Percentiles rank a stretch among this genome's conserved stretches.
phyloP scores from a whole-genome alignment of 495 filamentous ascomycete species.

The Podospora appendiculata region DNA sequence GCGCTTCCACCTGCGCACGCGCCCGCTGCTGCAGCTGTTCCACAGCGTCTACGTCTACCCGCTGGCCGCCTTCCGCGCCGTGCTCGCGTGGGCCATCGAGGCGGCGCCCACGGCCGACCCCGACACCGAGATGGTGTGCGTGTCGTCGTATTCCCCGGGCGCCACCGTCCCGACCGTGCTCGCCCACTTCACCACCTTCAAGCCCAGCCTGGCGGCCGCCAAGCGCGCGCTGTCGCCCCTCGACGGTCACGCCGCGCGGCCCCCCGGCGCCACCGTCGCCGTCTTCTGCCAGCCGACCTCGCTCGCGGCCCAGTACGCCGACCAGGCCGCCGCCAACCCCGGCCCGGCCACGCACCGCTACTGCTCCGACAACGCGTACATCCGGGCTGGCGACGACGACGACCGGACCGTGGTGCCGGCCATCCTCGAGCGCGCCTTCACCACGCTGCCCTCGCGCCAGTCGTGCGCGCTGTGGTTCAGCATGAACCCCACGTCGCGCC shows the following conservation, averaged over 20 bases:
- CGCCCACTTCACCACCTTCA: conserved; percentile 36
- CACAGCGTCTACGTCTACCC: conserved; percentile 40
- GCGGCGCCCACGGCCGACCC: conserved; percentile 26
- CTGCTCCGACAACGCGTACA: conserved; percentile 42
- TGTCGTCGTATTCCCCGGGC: conserved; percentile 22
- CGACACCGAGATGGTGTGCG: conserved; percentile 35
- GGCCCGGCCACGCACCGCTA: conserved; percentile 33
- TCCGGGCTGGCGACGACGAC: conserved; percentile 31
- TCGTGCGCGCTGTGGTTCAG: conserved; percentile 39
- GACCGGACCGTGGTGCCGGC: conserved; percentile 28
- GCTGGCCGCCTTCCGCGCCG: conserved; percentile 27
- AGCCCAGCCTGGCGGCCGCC: conserved; percentile 24
- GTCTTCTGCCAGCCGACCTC: conserved; percentile 30
- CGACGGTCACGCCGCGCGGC: conserved; percentile 30
- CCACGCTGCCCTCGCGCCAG: conserved; percentile 31
- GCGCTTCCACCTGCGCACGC: conserved; percentile 34
- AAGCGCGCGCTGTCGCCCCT: conserved; percentile 22
- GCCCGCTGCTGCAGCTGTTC: conserved; percentile 25
- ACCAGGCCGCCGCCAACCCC: conserved; percentile 35
- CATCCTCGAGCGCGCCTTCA: conserved; percentile 37
- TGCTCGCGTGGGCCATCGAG: conserved; percentile 35
- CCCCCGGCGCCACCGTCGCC: conserved; percentile 21
- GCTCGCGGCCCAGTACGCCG: conserved; percentile 31
- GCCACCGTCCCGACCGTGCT: conserved; percentile 20
- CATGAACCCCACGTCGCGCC: conserved; percentile 35